Evolutionary conservation across 2,329 filamentous ascomycete genomes (phyloP), one percentile per base, ranked within the genome.

Genomic region (Pseudocercospora crystallina): DNA sequence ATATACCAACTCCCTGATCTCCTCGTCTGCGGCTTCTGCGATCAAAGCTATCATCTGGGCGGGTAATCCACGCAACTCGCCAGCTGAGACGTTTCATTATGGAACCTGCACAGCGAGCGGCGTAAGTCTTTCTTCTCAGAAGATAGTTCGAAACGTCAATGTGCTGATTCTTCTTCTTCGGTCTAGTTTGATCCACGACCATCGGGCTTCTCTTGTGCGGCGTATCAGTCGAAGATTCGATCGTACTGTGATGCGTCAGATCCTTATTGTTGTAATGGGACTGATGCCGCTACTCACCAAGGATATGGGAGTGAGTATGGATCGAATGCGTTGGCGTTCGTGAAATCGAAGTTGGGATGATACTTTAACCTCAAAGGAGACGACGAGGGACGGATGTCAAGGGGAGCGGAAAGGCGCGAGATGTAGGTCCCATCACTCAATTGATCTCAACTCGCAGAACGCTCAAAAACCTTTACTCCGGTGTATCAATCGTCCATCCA

Each of bases 191-290:
- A 81, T 45, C 77, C 81, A 30, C 79, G 83, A 4, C 76, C 80
- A 0, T 61, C 72, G 4, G 80, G 81, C 20, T 85, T 82, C 67
- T 69, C 68, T 38, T 86, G 83, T 70, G 74, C 75, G 1, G 76
- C 80, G 5, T 65, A 56, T 8, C 73, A 73, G 32, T 74, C 68
- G 63, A 82, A 80, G 61, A 80, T 86, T 59, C 72, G 84, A 69
- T 82, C 80, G 4, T 86, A 86, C 73, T 86, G 84, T 66, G 83
- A 87, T 59, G 70, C 77, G 3, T 35, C 36, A 29, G 55, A 51
- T 39, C 49, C 46, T 0, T 86, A 83, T 70, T 86, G 84, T 75
- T 86, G 82, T 69, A 83, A 78, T 36, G 84, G 83, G 42, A 83
- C 76, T 60, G 75, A 85, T 53, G 73, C 76, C 20, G 77, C 79